Base-by-base conservation (phyloP, 2,329 filamentous ascomycete species). In the Neonectria faginata region DNA sequence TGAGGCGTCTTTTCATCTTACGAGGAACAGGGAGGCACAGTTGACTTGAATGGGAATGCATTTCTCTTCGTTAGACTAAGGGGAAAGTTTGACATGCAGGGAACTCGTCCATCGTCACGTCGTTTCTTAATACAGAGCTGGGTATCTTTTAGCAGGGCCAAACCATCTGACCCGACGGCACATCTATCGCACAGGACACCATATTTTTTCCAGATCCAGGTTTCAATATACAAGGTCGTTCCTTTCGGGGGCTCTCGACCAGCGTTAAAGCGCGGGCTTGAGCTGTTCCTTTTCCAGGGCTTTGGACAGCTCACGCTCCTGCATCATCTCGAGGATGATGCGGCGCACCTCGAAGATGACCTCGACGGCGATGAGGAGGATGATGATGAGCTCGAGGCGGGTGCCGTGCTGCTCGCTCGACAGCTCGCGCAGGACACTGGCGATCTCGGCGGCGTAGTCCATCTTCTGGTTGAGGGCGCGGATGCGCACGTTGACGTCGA, bases 391-490 rank as follows among this genome's bases (percentile, higher is more conserved):
- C 81, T 98, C 96, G 11, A 99, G 84, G 60, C 93, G 86, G 31
- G 94, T 88, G 16, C 93, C 92, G 76, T 98, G 94, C 77, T 93
- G 93, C 83, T 98, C 94, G 76, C 92, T 97, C 60, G 97, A 85
- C 76, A 94, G 90, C 78, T 97, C 93, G 62, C 96, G 86, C 66
- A 98, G 81, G 16, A 98, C 94, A 57, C 86, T 92, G 7, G 96
- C 94, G 77, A 97, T 97, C 78, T 98, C 95, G 75, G 96, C 92
- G 1, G 95, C 96, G 77, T 99, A 98, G 75, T 97, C 95, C 88
- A 99, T 97, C 82, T 97, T 97, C 81, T 97, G 93, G 78, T 99
- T 99, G 71, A 98, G 81, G 18, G 93, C 90, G 73, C 92, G 92
- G 80, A 98, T 98, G 55, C 96, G 88, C 27, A 96, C 92, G 36